These are phyloP conservation scores for Aspergillus spinulosporus DNA, from an alignment of 2,329 filamentous ascomycete species.

Conservation along the genomic window DNA sequence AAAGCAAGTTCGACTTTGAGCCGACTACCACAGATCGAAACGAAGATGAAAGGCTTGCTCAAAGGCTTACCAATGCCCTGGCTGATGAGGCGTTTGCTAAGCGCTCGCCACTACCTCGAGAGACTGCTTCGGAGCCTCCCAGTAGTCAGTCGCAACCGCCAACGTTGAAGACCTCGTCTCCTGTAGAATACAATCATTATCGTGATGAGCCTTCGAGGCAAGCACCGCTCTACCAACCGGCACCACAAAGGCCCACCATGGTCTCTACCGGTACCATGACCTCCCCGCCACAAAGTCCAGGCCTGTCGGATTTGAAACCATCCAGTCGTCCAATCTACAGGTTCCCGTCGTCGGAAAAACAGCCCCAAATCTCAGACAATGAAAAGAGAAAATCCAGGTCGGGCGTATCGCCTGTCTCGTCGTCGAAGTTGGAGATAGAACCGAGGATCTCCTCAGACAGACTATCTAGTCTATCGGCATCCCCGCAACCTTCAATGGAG, in stretches of 20 bases:
- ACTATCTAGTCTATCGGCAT: constrained; percentile 56
- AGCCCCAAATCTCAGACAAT: constrained; percentile 44
- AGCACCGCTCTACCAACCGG: constrained; percentile 40
- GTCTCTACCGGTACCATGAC: constrained; percentile 83
- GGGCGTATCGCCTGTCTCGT: constrained; percentile 36
- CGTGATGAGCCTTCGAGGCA: constrained; percentile 31
- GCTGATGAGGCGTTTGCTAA: constrained; percentile 80
- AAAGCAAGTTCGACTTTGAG: constrained; percentile 81
- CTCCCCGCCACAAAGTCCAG: constrained; percentile 49
- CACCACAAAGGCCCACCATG: constrained; percentile 55
- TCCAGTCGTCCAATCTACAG: constrained; percentile 53
- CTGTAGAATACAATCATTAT: constrained; percentile 23
- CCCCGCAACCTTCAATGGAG: constrained; percentile 70
- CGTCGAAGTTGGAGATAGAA: constrained; percentile 47
- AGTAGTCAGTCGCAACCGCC: constrained; percentile 30
- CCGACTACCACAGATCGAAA: constrained; percentile 49
- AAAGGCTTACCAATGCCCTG: constrained; percentile 71
- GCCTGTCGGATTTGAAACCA: constrained; percentile 29
- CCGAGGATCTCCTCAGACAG: constrained; percentile 52
- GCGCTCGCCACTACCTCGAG: constrained; percentile 36
- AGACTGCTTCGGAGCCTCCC: constrained; percentile 30
- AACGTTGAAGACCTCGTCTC: constrained; percentile 22
- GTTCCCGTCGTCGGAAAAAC: constrained; percentile 50
- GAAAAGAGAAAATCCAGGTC: constrained; percentile 24
- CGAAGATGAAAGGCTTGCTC: constrained; percentile 55